A percentile compares a stretch with the other conserved stretches of the same genome.
Conservation (phyloP, 257 asterid genomes). For the Solanum dulcamara region DNA sequence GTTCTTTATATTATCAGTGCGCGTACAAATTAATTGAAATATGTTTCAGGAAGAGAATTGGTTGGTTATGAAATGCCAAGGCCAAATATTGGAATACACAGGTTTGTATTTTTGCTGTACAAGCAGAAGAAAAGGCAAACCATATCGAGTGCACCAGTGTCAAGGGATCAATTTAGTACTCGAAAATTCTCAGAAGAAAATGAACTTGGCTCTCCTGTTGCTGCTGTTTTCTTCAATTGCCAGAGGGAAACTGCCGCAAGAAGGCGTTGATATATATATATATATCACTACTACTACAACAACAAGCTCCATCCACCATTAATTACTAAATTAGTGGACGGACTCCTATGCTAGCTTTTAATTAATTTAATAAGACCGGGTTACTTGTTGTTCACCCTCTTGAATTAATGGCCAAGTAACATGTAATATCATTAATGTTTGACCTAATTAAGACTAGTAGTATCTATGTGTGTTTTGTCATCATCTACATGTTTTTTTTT, state of each 20-base stretch:
- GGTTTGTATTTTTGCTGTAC: slow-evolving; percentile 59
- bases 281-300: not conserved
- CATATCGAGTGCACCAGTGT: slow-evolving; percentile 10
- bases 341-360: not conserved
- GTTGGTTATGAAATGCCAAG: slow-evolving; percentile 64
- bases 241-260: slow-evolving; percentile 90
- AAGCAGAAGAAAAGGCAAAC: slow-evolving; percentile 48
- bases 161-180: slow-evolving; percentile 53
- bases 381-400: not conserved
- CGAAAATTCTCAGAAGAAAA: slow-evolving; percentile 51
- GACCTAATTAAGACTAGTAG: not conserved
- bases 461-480: not conserved
- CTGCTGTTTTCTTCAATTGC: slow-evolving; percentile 87
- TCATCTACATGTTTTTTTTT: not conserved
- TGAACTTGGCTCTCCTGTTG: slow-evolving; percentile 57
- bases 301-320: not conserved
- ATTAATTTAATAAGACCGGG: not conserved
- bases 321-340: not conserved
- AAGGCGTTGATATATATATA: slow-evolving; percentile 26
- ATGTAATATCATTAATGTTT: not conserved
- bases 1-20: not conserved
- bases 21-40: no score
- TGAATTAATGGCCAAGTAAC: not conserved
- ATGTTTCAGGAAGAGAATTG: slow-evolving; percentile 51
- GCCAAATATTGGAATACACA: slow-evolving; percentile 89